Evolutionary conservation across 192 early-diverging fungal species (phyloP).

Genomic region (Podila verticillata): DNA sequence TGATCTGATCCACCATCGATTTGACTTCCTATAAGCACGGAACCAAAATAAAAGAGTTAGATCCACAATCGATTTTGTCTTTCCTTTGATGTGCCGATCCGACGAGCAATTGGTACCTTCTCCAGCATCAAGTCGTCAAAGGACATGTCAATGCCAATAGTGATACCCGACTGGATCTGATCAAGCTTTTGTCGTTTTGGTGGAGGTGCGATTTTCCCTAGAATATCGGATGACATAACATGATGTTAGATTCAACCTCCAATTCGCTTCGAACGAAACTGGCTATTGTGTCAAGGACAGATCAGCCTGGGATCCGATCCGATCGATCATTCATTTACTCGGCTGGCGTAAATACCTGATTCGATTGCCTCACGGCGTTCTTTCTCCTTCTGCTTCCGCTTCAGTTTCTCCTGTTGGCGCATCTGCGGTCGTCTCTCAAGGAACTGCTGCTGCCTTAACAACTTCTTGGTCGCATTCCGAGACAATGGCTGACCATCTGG

Average conservation of each 20-base stretch:
- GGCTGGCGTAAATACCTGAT: slow-evolving; percentile 18
- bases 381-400: slow-evolving; percentile 57
- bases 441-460: slow-evolving; percentile 72
- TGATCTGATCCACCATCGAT: slow-evolving; percentile 76
- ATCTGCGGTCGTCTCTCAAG: slow-evolving; percentile 54
- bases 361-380: slow-evolving; percentile 61
- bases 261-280: not conserved
- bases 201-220: slow-evolving; percentile 43
- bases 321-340: not conserved
- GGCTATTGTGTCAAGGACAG: slow-evolving; percentile 1
- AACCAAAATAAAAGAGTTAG: not conserved
- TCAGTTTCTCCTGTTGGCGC: slow-evolving; percentile 57
- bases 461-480: slow-evolving; percentile 79
- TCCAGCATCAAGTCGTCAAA: slow-evolving; percentile 84
- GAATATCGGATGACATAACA: not conserved
- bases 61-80: too few relatives aligned
- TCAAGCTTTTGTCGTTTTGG: slow-evolving; percentile 57
- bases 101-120: slow-evolving; percentile 55
- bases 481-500: slow-evolving; percentile 58
- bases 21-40: slow-evolving; percentile 64
- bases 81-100: too few relatives aligned
- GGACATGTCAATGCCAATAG: slow-evolving; percentile 80
- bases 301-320: not conserved
- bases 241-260: not conserved
- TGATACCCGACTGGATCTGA: slow-evolving; percentile 60